A percentile compares a stretch with the other conserved stretches of the same genome.
Evolutionary conservation across 2,329 filamentous ascomycete genomes (phyloP).

Genomic region (Colletotrichum sp.): DNA sequence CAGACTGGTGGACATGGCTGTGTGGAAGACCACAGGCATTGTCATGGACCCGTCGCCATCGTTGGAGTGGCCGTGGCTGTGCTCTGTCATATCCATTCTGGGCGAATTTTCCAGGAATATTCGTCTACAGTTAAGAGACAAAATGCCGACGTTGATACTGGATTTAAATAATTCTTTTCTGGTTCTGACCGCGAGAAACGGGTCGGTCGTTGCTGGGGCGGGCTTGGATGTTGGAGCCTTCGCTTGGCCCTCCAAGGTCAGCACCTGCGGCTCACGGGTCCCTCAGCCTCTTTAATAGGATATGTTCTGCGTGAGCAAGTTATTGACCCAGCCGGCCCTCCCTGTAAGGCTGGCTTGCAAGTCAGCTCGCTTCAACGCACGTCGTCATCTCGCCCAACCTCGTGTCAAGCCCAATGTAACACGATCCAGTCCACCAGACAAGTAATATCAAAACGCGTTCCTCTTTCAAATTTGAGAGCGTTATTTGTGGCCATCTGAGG

Average conservation of each 20-base stretch:
- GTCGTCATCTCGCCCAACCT: not conserved
- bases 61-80: not conserved
- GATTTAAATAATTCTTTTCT: not conserved
- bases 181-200: not conserved
- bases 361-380: not conserved
- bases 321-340: not conserved
- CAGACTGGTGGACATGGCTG: not conserved
- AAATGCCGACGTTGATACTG: not conserved
- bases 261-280: not conserved
- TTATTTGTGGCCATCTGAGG: not conserved
- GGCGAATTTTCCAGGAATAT: not conserved
- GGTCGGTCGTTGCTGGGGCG: not conserved
- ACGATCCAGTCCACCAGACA: not conserved
- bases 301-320: not conserved
- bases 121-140: not conserved
- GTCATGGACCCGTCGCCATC: not conserved
- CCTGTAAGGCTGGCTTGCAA: not conserved
- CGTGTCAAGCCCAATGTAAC: not conserved
- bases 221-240: not conserved
- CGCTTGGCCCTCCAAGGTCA: not conserved
- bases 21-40: conserved; percentile 15
- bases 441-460: not conserved
- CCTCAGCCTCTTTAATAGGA: not conserved
- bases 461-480: not conserved
- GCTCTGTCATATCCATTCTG: not conserved